Base-by-base conservation (phyloP, 2,329 filamentous ascomycete species). In the Hyphodiscus sp. region DNA sequence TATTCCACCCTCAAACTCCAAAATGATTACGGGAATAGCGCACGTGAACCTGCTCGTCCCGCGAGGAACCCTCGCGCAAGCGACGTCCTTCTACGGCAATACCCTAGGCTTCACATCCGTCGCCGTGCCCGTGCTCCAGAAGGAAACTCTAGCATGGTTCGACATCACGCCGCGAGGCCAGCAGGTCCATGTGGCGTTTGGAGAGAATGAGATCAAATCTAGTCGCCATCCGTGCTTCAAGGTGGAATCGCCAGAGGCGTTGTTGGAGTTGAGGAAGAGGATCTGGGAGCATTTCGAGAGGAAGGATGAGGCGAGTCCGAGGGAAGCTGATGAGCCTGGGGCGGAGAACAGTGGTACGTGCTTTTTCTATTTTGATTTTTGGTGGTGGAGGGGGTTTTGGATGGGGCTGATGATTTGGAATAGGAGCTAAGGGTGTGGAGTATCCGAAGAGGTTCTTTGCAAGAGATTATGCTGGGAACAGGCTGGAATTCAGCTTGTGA, bases 401-500 rank as follows among this genome's bases (percentile, higher is more conserved):
- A 20, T 19, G n/a, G 41, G 4, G 41, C 20, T 16, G n/a, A 18
- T 18, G 18, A 5, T 11, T 11, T n/a, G 52, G 19, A 29, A 43
- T 50, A 76, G 75, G 79, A 2, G 67, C 71, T 0, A 70, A 79
- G 61, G 80, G 79, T 0, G 74, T 76, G 1, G 82, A 85, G 64
- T 84, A 82, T 61, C 81, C 82, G 0, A 71, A 69, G 38, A 71
- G 82, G 15, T 86, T 86, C 65, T 86, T 86, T 65, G 81, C 79
- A 0, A 73, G 79, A 53, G 78, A 81, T 58, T 81, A 73, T 67
- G 76, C 76, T 1, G 78, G 78, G 1, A 80, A 81, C 59, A 65
- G 74, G 50, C 62, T 81, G 33, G 78, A 80, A 62, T 81, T 81
- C 58, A 78, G 72, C 50, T 50, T 78, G 53, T 79, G 54, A 58